Evolutionary conservation across 1,139 yeast genomes (phyloP), one percentile per base, ranked within the genome.

Genomic region (Casaregolazyma suthepensis): DNA sequence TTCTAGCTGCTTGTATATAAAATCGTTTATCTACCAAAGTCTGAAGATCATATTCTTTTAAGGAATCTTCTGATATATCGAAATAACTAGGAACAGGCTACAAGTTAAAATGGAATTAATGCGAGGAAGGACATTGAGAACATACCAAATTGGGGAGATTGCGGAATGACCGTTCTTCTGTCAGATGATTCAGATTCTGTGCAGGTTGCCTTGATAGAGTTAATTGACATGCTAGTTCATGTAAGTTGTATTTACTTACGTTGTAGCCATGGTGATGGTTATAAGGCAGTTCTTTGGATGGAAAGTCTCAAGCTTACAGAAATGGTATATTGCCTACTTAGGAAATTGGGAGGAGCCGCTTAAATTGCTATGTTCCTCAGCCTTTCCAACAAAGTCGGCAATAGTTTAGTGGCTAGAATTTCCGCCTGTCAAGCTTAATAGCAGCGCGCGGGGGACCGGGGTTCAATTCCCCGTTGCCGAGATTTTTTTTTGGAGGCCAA

Each of bases 381-480:
- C 12, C 6, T 15, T n/a, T 43, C 23, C 44, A 35, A 13, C 31
- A 31, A 42, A 50, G 52, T 63, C 66, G 66, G 66, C 62, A 61
- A 66, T 66, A 66, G 70, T 66, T 66, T 66, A 66, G 69, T 66
- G 70, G 70, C 68, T 64, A 66, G 70, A 66, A 66, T 66, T 61
- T 61, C 69, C 69, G 69, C 69, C 68, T 66, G 69, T 66, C 68
- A 61, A 47, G 58, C 52, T 54, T 26, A 37, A 18, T 42, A 46
- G 53, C 67, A 64, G 60, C 78, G 77, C 82, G 78, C 75, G 82
- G 82, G 75, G 75, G 82, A 78, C 82, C 82, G 81, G 82, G 82
- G 82, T 78, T 78, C 82, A 76, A 78, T 78, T 78, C 82, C 82
- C 82, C 81, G 82, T 78, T 81, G 78, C 81, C 81, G 82, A 78